Conservation (phyloP, 2,329 filamentous ascomycete genomes). For the Lecanoromycetidae sp. region DNA sequence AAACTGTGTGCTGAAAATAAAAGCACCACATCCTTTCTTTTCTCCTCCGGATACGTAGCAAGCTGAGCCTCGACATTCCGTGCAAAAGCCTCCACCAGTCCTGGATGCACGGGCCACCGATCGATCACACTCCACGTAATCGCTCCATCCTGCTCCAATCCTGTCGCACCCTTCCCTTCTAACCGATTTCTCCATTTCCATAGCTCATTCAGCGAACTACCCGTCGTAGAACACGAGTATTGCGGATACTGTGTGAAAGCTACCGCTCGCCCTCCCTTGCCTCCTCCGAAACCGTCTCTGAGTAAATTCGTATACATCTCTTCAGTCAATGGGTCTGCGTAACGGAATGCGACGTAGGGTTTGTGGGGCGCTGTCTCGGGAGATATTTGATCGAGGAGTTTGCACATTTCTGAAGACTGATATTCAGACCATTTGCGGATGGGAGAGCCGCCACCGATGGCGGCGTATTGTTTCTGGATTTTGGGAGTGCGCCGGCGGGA, state of each 20-base stretch:
- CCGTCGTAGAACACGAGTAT: conserved; percentile 95
- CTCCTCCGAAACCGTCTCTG: conserved; percentile 78
- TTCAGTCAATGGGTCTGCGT: conserved; percentile 85
- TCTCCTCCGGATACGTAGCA: conserved; percentile 68
- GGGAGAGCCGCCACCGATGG: conserved; percentile 92
- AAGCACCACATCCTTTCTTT: conserved; percentile 67
- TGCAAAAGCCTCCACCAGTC: conserved; percentile 83
- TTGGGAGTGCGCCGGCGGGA: conserved; percentile 81
- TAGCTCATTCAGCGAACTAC: conserved; percentile 87
- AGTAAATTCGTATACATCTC: conserved; percentile 78
- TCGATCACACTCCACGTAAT: conserved; percentile 98
- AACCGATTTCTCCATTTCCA: conserved; percentile 90
- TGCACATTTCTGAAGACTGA: conserved; percentile 92
- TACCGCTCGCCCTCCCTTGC: conserved; percentile 82
- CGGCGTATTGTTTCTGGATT: conserved; percentile 89
- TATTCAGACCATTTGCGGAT: conserved; percentile 98
- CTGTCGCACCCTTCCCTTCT: conserved; percentile 58
- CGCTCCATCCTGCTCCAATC: conserved; percentile 47
- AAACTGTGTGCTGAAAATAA: conserved; percentile 92
- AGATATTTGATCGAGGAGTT: conserved; percentile 78
- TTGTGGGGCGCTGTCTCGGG: conserved; percentile 93
- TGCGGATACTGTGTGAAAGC: conserved; percentile 98
- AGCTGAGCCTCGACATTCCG: conserved; percentile 82
- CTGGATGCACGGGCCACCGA: conserved; percentile 85
- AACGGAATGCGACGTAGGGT: conserved; percentile 94